Evolutionary conservation across 257 asterid genomes (phyloP).

Genomic region (Nicotiana benthamiana): DNA sequence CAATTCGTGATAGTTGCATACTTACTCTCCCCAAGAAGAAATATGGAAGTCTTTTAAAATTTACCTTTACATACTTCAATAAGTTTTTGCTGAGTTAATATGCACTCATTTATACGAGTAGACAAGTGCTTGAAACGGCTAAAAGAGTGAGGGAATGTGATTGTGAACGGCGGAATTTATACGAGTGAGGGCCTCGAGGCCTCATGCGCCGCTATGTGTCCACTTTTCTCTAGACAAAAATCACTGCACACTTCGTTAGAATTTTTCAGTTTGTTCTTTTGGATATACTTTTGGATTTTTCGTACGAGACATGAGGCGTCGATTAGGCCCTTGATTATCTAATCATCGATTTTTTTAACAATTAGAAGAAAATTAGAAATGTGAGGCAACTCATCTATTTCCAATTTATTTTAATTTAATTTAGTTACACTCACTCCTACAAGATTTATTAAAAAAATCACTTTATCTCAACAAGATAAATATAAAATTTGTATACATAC

Average conservation of each 20-base stretch:
- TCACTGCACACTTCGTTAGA: background rate
- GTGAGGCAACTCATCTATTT: background rate
- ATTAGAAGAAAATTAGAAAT: background rate
- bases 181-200: background rate
- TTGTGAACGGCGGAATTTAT: background rate
- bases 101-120: background rate
- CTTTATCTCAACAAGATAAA: no score
- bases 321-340: constrained; percentile 18
- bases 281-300: background rate
- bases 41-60: no score
- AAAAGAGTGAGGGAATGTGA: background rate
- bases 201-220: constrained; percentile 28
- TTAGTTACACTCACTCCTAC: no score
- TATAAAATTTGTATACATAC: no score
- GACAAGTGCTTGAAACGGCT: background rate
- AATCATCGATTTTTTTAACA: constrained; percentile 8
- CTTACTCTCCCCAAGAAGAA: no score
- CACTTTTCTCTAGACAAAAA: constrained; percentile 8
- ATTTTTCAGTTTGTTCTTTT: background rate
- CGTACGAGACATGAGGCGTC: constrained; percentile 11
- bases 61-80: no score
- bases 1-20: no score
- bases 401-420: no score
- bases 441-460: no score
- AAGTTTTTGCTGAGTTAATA: background rate